These are phyloP conservation scores for Pichia insulana DNA, from an alignment of 805 yeast species.

Conservation along the genomic window DNA sequence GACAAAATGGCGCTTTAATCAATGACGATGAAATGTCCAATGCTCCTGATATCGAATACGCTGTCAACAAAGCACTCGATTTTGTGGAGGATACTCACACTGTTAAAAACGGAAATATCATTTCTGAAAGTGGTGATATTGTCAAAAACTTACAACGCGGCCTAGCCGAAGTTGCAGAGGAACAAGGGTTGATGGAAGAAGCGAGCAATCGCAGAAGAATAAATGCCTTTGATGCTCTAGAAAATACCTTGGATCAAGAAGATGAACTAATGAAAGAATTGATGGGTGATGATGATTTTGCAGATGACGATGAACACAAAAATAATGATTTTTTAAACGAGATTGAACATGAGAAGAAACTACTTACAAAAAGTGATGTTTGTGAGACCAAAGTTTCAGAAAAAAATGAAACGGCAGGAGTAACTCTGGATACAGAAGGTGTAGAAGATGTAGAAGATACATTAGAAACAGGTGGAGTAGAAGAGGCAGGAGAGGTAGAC, in stretches of 20 bases:
- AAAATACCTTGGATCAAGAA: conserved; percentile 10
- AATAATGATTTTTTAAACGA: too few species aligned
- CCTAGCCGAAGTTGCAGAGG: conserved; percentile 12
- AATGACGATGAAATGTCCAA: conserved; percentile 41
- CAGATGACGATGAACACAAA: too few species aligned
- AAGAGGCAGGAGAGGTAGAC: not conserved
- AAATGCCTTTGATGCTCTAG: conserved; percentile 8
- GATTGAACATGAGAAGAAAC: too few species aligned
- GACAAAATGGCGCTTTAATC: conserved; percentile 48
- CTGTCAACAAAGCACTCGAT: conserved; percentile 39
- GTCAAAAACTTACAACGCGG: conserved; percentile 16
- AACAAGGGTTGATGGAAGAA: conserved; percentile 5
- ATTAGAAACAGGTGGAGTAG: not conserved
- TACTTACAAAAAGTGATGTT: too few species aligned
- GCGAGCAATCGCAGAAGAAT: conserved; percentile 13
- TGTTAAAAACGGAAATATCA: conserved; percentile 15
- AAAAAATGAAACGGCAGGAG: conserved; percentile 7
- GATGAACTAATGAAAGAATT: conserved; percentile 12
- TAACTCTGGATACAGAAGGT: conserved; percentile 7
- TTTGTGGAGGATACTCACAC: conserved; percentile 20
- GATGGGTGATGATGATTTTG: conserved; percentile 11
- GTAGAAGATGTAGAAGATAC: conserved; percentile 3
- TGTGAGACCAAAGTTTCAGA: too few species aligned
- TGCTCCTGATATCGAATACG: conserved; percentile 40
- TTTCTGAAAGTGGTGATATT: conserved; percentile 12